Evolutionary conservation across 768 basidiomycete genomes (phyloP).

Genomic region (Phanerochaete carnosa): DNA sequence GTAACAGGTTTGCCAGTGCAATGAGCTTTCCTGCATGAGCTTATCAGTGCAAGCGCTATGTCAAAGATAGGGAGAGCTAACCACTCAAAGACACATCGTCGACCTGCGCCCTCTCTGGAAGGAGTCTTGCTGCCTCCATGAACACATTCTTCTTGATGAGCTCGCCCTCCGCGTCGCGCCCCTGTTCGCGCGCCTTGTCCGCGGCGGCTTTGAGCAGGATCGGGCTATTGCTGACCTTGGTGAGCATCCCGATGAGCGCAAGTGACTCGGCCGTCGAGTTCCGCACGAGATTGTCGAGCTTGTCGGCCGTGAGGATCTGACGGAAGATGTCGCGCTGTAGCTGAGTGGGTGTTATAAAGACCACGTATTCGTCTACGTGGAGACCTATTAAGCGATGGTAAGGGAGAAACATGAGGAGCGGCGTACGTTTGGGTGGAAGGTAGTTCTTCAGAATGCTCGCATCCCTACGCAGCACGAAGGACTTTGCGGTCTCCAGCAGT

Average conservation of each 20-base stretch:
- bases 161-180: conserved; percentile 24
- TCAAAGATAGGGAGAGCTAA: conserved; percentile 33
- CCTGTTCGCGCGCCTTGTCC: conserved; percentile 51
- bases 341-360: conserved; percentile 88
- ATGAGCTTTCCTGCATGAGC: conserved; percentile 63
- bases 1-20: conserved; percentile 63
- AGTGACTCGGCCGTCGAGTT: conserved; percentile 75
- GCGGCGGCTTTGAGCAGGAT: conserved; percentile 79
- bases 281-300: conserved; percentile 64
- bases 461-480: conserved; percentile 89
- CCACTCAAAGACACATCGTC: conserved; percentile 82
- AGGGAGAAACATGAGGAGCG: neutral
- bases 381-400: neutral
- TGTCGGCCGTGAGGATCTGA: conserved; percentile 69
- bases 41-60: neutral
- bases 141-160: conserved; percentile 46
- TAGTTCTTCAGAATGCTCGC: conserved; percentile 78
- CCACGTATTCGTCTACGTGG: conserved; percentile 87
- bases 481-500: conserved; percentile 72
- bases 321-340: conserved; percentile 80
- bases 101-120: conserved; percentile 57
- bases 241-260: conserved; percentile 73
- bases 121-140: conserved; percentile 54
- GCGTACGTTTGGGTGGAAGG: conserved; percentile 87
- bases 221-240: conserved; percentile 93